Conservation (phyloP, 441 rosid genomes). For the Erysimum cheiri region DNA sequence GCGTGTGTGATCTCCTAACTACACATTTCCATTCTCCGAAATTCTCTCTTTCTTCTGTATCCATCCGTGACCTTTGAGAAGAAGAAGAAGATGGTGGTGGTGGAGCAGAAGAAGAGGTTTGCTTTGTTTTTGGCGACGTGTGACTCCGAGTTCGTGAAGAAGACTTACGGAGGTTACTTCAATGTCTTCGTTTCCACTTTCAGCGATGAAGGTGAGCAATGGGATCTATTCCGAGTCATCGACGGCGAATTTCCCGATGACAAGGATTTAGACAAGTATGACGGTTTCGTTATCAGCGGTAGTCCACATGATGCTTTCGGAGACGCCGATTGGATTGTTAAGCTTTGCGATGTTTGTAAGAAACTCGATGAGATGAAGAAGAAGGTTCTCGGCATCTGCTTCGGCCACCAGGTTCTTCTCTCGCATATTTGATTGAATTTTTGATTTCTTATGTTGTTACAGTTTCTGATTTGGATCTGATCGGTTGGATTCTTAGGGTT, state of each 20-base stretch:
- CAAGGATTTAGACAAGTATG: conserved; percentile 62
- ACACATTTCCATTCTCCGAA: conserved; percentile 9
- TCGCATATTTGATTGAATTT: too few species aligned
- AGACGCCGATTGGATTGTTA: conserved; percentile 73
- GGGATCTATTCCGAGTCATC: conserved; percentile 77
- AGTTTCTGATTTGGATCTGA: conserved; percentile 17
- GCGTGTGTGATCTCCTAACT: conserved; percentile 17
- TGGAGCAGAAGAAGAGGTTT: conserved; percentile 49
- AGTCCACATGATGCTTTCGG: conserved; percentile 84
- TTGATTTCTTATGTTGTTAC: neutral
- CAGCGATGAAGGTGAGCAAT: conserved; percentile 71
- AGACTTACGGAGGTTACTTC: conserved; percentile 77
- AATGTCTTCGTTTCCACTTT: conserved; percentile 67
- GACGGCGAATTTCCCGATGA: conserved; percentile 81
- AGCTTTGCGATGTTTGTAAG: conserved; percentile 64
- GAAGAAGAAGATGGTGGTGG: conserved; percentile 24
- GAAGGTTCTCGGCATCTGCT: conserved; percentile 85
- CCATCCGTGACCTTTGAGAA: neutral
- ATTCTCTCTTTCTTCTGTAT: neutral
- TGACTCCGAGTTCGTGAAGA: conserved; percentile 76
- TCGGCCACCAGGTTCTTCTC: conserved; percentile 82
- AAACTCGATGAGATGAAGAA: conserved; percentile 73
- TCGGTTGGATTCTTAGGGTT: conserved; percentile 7
- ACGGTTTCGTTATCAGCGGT: conserved; percentile 82
- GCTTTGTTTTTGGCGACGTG: conserved; percentile 64